These are phyloP conservation scores for Entoloma clypeatum DNA, from an alignment of 1,284 basidiomycete species.

Conservation along the genomic window DNA sequence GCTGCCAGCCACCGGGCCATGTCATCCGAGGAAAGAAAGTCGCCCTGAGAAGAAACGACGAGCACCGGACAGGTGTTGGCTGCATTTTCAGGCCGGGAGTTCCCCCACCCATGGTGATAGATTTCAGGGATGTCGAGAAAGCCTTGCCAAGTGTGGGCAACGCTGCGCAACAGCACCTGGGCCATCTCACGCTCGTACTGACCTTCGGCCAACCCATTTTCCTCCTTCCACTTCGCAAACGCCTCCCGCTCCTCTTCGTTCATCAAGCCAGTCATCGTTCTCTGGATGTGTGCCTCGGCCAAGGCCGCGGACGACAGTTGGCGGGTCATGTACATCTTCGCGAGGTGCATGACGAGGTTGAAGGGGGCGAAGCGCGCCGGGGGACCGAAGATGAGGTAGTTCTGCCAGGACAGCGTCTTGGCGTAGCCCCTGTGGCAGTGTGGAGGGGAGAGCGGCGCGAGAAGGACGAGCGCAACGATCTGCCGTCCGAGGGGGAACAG, in stretches of 20 bases:
- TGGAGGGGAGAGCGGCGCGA: constrained; percentile 45
- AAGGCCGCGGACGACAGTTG: constrained; percentile 37
- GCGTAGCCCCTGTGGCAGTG: constrained; percentile 43
- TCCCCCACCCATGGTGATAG: constrained; percentile 52
- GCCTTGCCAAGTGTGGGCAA: constrained; percentile 49
- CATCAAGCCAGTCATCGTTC: constrained; percentile 38
- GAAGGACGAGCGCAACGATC: constrained; percentile 45
- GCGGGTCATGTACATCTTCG: constrained; percentile 28
- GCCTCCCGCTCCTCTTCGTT: constrained; percentile 37
- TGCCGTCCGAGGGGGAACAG: constrained; percentile 46
- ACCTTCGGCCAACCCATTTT: constrained; percentile 36
- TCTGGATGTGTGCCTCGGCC: constrained; percentile 39
- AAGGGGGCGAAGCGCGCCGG: constrained; percentile 39
- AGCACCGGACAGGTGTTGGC: constrained; percentile 44
- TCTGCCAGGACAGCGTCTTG: constrained; percentile 39
- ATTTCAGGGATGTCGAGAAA: constrained; percentile 42
- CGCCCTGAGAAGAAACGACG: constrained; percentile 38
- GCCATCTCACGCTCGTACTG: constrained; percentile 41
- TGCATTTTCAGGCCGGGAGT: constrained; percentile 38
- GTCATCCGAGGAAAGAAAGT: constrained; percentile 32
- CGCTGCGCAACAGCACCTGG: constrained; percentile 41
- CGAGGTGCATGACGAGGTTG: constrained; percentile 32
- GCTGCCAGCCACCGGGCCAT: constrained; percentile 46
- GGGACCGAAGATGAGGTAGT: constrained; percentile 46
- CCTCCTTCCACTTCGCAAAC: constrained; percentile 40